Conservation (phyloP, 2,329 filamentous ascomycete species). For the Sphaerulina vaccinii region DNA sequence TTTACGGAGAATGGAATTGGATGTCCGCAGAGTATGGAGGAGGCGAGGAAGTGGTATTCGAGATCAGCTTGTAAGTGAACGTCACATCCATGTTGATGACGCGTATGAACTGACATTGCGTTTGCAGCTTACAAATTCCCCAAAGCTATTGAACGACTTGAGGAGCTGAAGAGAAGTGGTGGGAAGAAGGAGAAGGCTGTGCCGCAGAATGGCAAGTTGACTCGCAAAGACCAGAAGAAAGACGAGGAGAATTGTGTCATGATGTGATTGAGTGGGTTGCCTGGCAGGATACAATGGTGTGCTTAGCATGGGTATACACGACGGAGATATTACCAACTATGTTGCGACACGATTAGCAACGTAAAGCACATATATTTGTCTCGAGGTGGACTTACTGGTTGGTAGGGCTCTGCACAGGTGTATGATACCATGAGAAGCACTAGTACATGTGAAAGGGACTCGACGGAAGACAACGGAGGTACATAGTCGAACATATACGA, state of each 20-base stretch:
- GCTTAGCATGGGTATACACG: too few species aligned
- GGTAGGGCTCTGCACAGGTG: too few species aligned
- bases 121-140: conserved; percentile 82
- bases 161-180: conserved; percentile 82
- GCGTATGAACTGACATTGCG: neutral
- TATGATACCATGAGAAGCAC: too few species aligned
- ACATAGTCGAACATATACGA: too few species aligned
- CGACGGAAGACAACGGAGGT: too few species aligned
- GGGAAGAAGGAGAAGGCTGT: conserved; percentile 50
- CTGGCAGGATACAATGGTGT: too few species aligned
- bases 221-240: conserved; percentile 76
- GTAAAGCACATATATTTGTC: too few species aligned
- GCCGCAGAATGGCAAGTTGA: conserved; percentile 65
- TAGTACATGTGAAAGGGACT: too few species aligned
- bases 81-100: neutral
- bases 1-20: conserved; percentile 96
- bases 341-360: too few species aligned
- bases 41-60: conserved; percentile 98
- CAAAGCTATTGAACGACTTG: conserved; percentile 86
- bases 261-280: too few species aligned
- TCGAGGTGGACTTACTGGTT: too few species aligned
- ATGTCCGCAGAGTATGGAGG: conserved; percentile 78
- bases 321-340: too few species aligned
- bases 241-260: conserved; percentile 85
- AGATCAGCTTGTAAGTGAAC: conserved; percentile 80